Percentiles rank a stretch among this genome's conserved stretches.
phyloP scores from a whole-genome alignment of 164 flowering plant species.

The Kingdonia uniflora region DNA sequence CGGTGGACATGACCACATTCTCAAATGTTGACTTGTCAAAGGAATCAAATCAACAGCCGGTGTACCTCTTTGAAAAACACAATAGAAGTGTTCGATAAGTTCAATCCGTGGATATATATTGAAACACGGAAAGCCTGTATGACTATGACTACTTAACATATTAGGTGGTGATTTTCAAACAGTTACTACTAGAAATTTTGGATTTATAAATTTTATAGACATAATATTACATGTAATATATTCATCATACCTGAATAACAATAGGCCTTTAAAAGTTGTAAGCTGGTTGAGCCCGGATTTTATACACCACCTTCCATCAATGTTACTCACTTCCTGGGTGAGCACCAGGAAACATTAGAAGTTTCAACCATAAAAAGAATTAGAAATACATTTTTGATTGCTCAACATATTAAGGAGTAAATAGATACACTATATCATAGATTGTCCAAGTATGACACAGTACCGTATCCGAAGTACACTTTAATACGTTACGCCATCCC shows the following conservation, averaged over 20 bases:
- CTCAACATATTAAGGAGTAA: not conserved
- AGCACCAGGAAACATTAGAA: conserved; percentile 4
- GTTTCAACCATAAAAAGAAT: conserved; percentile 8
- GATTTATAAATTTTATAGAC: too few species aligned
- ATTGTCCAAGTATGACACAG: too few species aligned
- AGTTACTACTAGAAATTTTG: not conserved
- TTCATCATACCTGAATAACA: conserved; percentile 60
- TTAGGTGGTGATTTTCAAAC: too few species aligned
- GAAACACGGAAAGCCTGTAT: not conserved
- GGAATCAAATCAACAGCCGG: too few species aligned
- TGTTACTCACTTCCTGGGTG: conserved; percentile 55
- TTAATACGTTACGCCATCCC: too few species aligned
- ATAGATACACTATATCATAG: too few species aligned
- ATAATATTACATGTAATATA: not conserved
- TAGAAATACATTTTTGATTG: conserved; percentile 4
- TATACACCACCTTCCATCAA: conserved; percentile 89
- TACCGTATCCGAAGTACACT: too few species aligned
- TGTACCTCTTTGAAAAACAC: not conserved
- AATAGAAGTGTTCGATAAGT: not conserved
- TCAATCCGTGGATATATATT: not conserved
- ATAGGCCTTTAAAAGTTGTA: conserved; percentile 46
- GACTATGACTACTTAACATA: not conserved
- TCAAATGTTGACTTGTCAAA: too few species aligned
- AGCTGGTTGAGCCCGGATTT: conserved; percentile 32
- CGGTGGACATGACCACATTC: too few species aligned